Evolutionary conservation across 257 asterid species (phyloP).

Genomic region (Coffea canephora): DNA sequence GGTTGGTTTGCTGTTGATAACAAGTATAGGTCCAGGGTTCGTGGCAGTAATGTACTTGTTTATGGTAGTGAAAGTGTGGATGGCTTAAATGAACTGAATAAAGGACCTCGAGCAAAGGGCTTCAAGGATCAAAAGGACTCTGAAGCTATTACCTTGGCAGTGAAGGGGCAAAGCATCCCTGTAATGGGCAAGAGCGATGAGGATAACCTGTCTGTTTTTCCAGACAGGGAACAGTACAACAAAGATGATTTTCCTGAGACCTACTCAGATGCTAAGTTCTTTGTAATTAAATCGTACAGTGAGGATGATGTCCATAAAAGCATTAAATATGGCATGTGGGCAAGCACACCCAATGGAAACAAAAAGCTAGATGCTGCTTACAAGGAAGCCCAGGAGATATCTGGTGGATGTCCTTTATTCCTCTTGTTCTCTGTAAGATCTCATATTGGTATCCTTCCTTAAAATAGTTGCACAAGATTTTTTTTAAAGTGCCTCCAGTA

Average conservation of each 20-base stretch:
- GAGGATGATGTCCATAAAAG: constrained; percentile 57
- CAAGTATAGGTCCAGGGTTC: constrained; percentile 33
- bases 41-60: constrained; percentile 23
- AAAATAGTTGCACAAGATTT: neutral
- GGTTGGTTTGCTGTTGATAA: constrained; percentile 37
- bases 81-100: constrained; percentile 43
- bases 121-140: constrained; percentile 32
- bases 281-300: constrained; percentile 47
- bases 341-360: constrained; percentile 53
- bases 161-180: constrained; percentile 35
- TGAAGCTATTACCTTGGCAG: constrained; percentile 30
- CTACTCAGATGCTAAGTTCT: constrained; percentile 42
- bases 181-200: constrained; percentile 24
- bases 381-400: constrained; percentile 40
- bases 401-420: constrained; percentile 36
- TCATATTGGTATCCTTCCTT: neutral
- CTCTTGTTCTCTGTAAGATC: constrained; percentile 47
- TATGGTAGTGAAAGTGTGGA: constrained; percentile 26
- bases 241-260: constrained; percentile 34
- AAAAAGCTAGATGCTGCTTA: constrained; percentile 47
- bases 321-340: constrained; percentile 51
- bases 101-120: constrained; percentile 42
- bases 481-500: neutral
- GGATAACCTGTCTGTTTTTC: constrained; percentile 25
- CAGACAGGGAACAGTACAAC: constrained; percentile 36